Evolutionary conservation across 305 asterid species (phyloP), one percentile per base, ranked within the genome.

Genomic region (Plantago coronopus): DNA sequence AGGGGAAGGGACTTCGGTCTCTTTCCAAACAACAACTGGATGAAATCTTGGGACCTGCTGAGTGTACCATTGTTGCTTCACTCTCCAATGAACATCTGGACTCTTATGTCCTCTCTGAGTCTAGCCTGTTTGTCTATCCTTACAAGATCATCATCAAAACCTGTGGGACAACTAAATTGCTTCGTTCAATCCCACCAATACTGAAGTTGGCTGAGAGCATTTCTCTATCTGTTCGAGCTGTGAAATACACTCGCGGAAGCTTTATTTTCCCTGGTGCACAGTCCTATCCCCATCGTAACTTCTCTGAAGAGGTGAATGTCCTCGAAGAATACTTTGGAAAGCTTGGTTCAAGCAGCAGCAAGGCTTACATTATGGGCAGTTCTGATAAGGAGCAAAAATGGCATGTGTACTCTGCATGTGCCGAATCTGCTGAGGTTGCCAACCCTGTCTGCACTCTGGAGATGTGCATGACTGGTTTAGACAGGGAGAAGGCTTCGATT

Each of bases 191-290:
- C 59, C 88, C 97, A 9, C 79, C 91, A 61, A 89, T 89, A 15
- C 80, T 89, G 65, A 81, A 79, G 62, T 58, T 84, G 72, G 88
- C 90, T 2, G 75, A 69, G 45, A 69, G 66, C 46, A 70, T 81
- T 19, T 75, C 84, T 38, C 95, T 89, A 16, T 19, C 76, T 0
- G 90, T 89, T 23, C 80, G 67, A 43, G 51, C 79, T 3, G 95
- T 89, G 77, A 80, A 71, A 54, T 89, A 87, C 13, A 76, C 95
- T 14, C 88, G 95, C 45, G 97, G 97, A 42, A 83, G 91, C 74
- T 89, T 89, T 63, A 87, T 84, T 58, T 89, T 87, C 69, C 97
- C 95, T 1, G 95, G 88, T n/a, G 94, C 95, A 31, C 95, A 89
- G 59, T 77, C 87, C 0, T 87, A 51, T 69, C 95, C 97, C 1